Base-by-base conservation (phyloP, 306 rosid genomes). In the Castanea sativa region DNA sequence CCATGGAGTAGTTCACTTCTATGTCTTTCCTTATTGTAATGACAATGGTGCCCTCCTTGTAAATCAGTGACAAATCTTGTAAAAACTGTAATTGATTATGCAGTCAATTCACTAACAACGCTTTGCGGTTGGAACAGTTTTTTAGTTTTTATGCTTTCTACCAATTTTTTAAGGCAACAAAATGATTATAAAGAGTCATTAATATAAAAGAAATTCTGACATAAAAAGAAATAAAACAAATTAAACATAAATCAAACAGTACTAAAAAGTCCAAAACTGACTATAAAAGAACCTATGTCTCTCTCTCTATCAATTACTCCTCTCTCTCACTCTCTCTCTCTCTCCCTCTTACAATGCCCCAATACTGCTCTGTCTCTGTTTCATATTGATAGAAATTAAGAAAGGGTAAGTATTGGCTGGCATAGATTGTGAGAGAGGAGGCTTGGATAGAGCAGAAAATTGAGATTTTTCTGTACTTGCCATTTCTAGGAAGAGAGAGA, bases 231-330 rank as follows among this genome's bases (percentile, higher is more conserved):
- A 77, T 19, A 67, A 14, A 45, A 13, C 4, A 25, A 9, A 52
- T 29, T 27, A 19, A 52, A 21, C 61, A 2, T 61, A 51, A 76
- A 70, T 32, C 23, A 16, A 70, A 77, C 71, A 75, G 33, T 57
- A 78, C 78, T 82, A 83, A 67, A 49, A 49, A 13, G 16, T 12
- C 53, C 53, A 1, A 3, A 80, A 76, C 78, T 68, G 87, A 92
- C 92, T 89, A 92, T 92, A 92, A 86, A 92, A 79, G 4, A 23
- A 73, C 78, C 72, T 56, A 69, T 61, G 51, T 75, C 57, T 78
- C 83, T 81, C 82, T 81, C 38, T 49, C 4, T 59, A 74, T 82
- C 76, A 3, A 20, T 78, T 77, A 80, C 88, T 75, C 58, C 51
- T 41, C 53, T 55, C 76, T 27, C 63, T 64, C 55, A 27, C 38